Percentiles rank a stretch among this genome's conserved stretches.
These are phyloP conservation scores for Mortierella polycephala DNA, from an alignment of 371 early-diverging fungal species.

Conservation along the genomic window DNA sequence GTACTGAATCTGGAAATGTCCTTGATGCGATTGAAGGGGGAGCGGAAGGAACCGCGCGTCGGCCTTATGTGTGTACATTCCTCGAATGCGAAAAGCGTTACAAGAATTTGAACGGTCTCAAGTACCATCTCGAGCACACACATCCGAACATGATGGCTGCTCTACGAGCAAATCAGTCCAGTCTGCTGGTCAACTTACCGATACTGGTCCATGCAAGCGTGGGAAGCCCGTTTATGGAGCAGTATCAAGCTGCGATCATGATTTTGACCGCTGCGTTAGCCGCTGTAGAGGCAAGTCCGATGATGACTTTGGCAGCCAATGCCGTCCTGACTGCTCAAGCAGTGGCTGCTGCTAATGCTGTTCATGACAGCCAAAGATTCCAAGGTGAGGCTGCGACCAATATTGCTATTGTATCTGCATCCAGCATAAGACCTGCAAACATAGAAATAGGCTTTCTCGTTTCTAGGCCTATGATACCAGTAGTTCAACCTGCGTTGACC, in stretches of 20 bases:
- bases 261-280: constrained; percentile 39
- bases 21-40: constrained; percentile 27
- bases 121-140: constrained; percentile 89
- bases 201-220: not conserved
- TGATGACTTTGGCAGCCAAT: constrained; percentile 46
- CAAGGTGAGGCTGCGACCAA: constrained; percentile 1
- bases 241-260: constrained; percentile 23
- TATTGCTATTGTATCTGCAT: not conserved
- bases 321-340: constrained; percentile 36
- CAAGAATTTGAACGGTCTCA: constrained; percentile 96
- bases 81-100: constrained; percentile 88
- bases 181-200: constrained; percentile 23
- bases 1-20: constrained; percentile 21
- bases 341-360: constrained; percentile 9
- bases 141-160: constrained; percentile 59
- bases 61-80: constrained; percentile 86
- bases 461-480: too few species aligned
- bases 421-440: too few species aligned
- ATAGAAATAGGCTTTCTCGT: too few species aligned
- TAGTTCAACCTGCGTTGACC: too few species aligned
- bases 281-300: constrained; percentile 31
- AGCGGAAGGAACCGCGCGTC: constrained; percentile 36
- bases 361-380: not conserved
- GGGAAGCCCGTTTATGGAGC: not conserved
- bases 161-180: constrained; percentile 41